These are phyloP conservation scores for Cyamopsis tetragonoloba DNA, from an alignment of 306 rosid genomes.

Conservation along the genomic window DNA sequence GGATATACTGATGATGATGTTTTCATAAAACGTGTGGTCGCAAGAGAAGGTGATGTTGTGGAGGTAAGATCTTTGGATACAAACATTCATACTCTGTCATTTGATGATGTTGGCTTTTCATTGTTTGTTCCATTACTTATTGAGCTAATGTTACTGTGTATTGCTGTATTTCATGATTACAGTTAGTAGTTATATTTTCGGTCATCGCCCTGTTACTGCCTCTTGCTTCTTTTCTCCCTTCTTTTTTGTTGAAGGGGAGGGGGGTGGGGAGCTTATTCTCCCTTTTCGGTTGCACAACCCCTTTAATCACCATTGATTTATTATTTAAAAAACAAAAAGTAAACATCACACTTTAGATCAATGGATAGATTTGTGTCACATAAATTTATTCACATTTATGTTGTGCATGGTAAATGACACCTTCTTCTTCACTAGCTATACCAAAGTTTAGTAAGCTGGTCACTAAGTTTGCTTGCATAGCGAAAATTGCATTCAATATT, in stretches of 20 bases:
- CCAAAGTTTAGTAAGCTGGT: neutral
- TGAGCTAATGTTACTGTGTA: neutral
- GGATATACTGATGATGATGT: slow-evolving; percentile 92
- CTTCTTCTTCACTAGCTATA: neutral
- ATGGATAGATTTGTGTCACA: too few relatives aligned
- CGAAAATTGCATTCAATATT: slow-evolving; percentile 12
- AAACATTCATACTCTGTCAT: neutral
- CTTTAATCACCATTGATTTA: too few relatives aligned
- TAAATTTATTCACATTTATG: too few relatives aligned
- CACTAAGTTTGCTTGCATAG: neutral
- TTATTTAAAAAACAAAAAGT: too few relatives aligned
- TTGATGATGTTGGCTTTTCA: neutral
- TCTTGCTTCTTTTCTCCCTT: neutral
- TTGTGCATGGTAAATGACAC: too few relatives aligned
- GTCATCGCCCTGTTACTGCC: neutral
- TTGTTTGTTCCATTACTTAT: neutral
- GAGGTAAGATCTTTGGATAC: slow-evolving; percentile 57
- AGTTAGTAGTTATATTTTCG: neutral
- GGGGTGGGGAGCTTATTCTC: too few relatives aligned
- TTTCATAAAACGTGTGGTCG: slow-evolving; percentile 88
- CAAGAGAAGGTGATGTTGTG: slow-evolving; percentile 84
- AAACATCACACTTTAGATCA: too few relatives aligned
- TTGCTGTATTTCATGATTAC: neutral
- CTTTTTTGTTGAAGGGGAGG: neutral
- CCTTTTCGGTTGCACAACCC: too few relatives aligned